Base-by-base conservation (phyloP, 1,284 basidiomycete genomes). In the Sanghuangporus sanghuang region DNA sequence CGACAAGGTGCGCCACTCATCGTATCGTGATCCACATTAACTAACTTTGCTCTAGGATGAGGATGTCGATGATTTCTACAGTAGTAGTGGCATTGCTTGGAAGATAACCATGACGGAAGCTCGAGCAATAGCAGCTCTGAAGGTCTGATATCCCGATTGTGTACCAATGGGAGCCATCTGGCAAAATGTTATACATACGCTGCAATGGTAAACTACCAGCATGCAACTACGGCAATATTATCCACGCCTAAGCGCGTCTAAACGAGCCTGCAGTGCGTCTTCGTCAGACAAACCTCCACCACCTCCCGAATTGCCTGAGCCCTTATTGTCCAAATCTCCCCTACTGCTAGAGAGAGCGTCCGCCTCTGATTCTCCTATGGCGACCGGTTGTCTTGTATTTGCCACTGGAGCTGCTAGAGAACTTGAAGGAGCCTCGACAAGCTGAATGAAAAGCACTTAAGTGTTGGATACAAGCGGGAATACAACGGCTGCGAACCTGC, bases 41-140 rank as follows among this genome's bases (percentile, higher is more conserved):
- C 59, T 44, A 27, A 65, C 63, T 66, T 53, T 18, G 58, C 59
- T 57, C 39, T 67, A 94, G 90, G 93, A 95, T 68, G 94, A 96
- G 74, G 91, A 95, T 69, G 86, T 94, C 2, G 92, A 93, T 67
- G 93, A 95, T 64, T 96, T 96, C 72, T 96, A 94, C 74, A 92
- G 90, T 67, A 87, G 90, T 62, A 95, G 92, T 8, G 94, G 94
- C n/a, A 93, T 96, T 66, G 84, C 87, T 16, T 96, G 94, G 94
- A 89, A 90, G 70, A 73, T 96, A 62, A 88, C 81, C 65, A 81
- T 86, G 69, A 83, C 87, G 62, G 94, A 96, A 69, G 93, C 90
- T 64, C 87, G 86, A 65, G 78, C 82, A 42, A 84, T 94, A 55
- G 83, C 85, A 42, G 83, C 78, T 36, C 78, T 93, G 63, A 84